These are phyloP conservation scores for Striga hermonthica DNA, from an alignment of 305 asterid genomes.

Conservation along the genomic window DNA sequence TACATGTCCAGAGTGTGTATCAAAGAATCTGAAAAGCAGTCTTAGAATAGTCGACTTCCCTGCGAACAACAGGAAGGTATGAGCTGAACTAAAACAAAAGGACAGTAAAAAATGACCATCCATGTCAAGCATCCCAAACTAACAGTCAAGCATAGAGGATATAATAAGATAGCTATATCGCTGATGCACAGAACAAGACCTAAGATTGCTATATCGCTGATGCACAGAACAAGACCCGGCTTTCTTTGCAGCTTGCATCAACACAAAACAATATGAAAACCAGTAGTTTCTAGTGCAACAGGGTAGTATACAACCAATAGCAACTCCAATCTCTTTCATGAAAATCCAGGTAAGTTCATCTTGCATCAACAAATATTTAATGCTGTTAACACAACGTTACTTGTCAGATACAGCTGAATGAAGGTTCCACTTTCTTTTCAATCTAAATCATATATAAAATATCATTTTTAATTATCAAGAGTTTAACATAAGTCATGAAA, in stretches of 20 bases:
- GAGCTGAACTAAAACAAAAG: slow-evolving; percentile 3
- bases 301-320: neutral
- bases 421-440: slow-evolving; percentile 13
- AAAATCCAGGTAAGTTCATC: slow-evolving; percentile 9
- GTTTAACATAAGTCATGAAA: neutral
- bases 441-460: neutral
- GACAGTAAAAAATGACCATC: slow-evolving; percentile 3
- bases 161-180: slow-evolving; percentile 13
- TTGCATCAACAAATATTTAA: slow-evolving; percentile 1
- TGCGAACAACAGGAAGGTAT: slow-evolving; percentile 35
- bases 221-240: slow-evolving; percentile 15
- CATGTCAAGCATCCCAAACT: slow-evolving; percentile 25
- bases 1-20: slow-evolving; percentile 79
- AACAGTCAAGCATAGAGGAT: slow-evolving; percentile 20
- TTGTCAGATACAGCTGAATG: slow-evolving; percentile 20
- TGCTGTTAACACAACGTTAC: slow-evolving; percentile 1
- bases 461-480: neutral
- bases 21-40: slow-evolving; percentile 89
- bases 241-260: neutral
- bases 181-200: neutral
- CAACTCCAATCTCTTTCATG: neutral
- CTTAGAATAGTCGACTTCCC: slow-evolving; percentile 97
- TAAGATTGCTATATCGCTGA: slow-evolving; percentile 4
- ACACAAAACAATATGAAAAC: neutral
- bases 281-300: neutral